phyloP scores from a whole-genome alignment of 768 basidiomycete species.

The Cystofilobasidium macerans region DNA sequence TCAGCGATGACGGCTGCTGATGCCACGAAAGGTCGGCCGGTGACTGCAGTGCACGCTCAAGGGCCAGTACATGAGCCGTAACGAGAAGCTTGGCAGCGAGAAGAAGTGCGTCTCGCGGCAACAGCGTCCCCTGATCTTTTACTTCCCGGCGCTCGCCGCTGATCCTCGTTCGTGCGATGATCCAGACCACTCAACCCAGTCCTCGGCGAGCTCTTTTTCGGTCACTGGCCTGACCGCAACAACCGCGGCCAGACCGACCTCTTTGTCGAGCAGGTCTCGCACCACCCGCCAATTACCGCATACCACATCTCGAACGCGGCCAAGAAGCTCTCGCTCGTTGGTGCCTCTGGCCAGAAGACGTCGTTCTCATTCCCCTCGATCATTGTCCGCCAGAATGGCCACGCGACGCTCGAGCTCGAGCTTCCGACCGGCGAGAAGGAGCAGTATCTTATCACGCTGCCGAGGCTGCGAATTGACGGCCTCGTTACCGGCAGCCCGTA shows the following conservation, averaged over 20 bases:
- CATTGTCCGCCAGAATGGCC: slow-evolving; percentile 84
- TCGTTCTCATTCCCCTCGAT: slow-evolving; percentile 61
- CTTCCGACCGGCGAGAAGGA: slow-evolving; percentile 50
- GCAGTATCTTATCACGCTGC: slow-evolving; percentile 82
- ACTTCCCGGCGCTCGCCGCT: no score
- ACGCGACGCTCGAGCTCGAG: slow-evolving; percentile 66
- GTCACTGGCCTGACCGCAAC: slow-evolving; percentile 64
- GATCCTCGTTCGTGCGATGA: background rate
- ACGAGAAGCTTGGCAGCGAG: slow-evolving; percentile 91
- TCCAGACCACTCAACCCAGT: slow-evolving; percentile 85
- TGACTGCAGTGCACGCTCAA: slow-evolving; percentile 55
- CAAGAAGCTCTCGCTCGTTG: slow-evolving; percentile 64
- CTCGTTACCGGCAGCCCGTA: slow-evolving; percentile 29
- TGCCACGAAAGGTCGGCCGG: background rate
- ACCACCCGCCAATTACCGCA: slow-evolving; percentile 52
- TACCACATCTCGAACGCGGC: slow-evolving; percentile 64
- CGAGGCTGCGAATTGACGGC: slow-evolving; percentile 83
- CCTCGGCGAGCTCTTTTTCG: slow-evolving; percentile 80
- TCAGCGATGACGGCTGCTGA: background rate
- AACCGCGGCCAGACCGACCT: slow-evolving; percentile 70
- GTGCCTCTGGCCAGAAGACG: slow-evolving; percentile 81
- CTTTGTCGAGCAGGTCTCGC: slow-evolving; percentile 78
- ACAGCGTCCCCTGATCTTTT: background rate
- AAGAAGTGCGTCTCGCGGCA: slow-evolving; percentile 56
- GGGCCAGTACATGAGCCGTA: slow-evolving; percentile 77